phyloP scores from a whole-genome alignment of 495 filamentous ascomycete genomes.

The Entonaema liquescens region DNA sequence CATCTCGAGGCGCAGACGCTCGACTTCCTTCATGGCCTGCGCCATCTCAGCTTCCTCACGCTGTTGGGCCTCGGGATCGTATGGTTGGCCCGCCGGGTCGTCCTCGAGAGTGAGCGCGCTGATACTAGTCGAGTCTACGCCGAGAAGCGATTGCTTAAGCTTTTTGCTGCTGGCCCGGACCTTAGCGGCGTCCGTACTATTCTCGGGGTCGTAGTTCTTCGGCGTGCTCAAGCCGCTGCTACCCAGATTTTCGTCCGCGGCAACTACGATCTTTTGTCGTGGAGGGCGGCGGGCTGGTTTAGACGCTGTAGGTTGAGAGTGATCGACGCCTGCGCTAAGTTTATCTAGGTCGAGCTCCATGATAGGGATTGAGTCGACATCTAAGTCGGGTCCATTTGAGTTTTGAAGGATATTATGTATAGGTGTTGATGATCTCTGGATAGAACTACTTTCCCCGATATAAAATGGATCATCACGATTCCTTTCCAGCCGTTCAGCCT shows the following conservation, averaged over 20 bases:
- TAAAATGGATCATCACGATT: slow-evolving; percentile 97
- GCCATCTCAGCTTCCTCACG: slow-evolving; percentile 84
- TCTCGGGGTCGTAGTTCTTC: slow-evolving; percentile 57
- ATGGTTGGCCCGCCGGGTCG: slow-evolving; percentile 47
- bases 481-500: slow-evolving; percentile 74
- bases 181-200: slow-evolving; percentile 50
- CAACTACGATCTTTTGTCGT: slow-evolving; percentile 65
- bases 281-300: slow-evolving; percentile 43
- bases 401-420: slow-evolving; percentile 74
- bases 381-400: slow-evolving; percentile 76
- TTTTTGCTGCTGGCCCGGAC: slow-evolving; percentile 49
- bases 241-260: slow-evolving; percentile 67
- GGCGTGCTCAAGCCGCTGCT: slow-evolving; percentile 52
- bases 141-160: slow-evolving; percentile 66
- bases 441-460: slow-evolving; percentile 68
- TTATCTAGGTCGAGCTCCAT: slow-evolving; percentile 83
- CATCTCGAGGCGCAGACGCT: slow-evolving; percentile 86
- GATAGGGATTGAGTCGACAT: slow-evolving; percentile 94
- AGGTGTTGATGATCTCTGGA: slow-evolving; percentile 65
- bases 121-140: slow-evolving; percentile 86
- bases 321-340: slow-evolving; percentile 42
- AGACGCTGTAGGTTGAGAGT: slow-evolving; percentile 18
- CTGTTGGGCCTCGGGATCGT: slow-evolving; percentile 62
- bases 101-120: slow-evolving; percentile 68
- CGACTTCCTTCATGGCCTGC: slow-evolving; percentile 84